Base-by-base conservation (phyloP, 208 protist genomes). In the Sergeia podlipaevii region DNA sequence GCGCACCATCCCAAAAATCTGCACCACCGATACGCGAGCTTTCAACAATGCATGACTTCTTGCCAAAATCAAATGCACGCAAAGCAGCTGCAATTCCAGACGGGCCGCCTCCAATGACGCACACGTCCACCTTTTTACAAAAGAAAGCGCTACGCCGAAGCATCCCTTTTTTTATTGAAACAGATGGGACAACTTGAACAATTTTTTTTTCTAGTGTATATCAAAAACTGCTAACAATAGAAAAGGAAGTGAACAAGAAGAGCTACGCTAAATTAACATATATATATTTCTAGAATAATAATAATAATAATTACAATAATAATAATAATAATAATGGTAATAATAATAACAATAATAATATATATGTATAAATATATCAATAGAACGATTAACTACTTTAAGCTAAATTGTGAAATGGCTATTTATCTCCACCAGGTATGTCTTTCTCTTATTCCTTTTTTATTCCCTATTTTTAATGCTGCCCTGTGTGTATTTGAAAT, bases 1-100 rank as follows among this genome's bases (percentile, higher is more conserved):
- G 54, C 6, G 90, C 82, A 2, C 90, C 90, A 60, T 96, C 88
- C 85, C 87, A 94, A 60, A 96, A 74, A 59, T 92, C 87, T 2
- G 85, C 87, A 24, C 90, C 90, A 17, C 90, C 90, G 39, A 96
- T 85, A 13, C 77, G 58, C 15, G 60, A 54, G 7, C 64, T 48
- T 62, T 96, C 86, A 33, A 96, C 62, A 28, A 96, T 79, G 66
- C 85, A 93, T 1, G 79, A 77, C 23, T 57, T 91, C 55, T 85
- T 87, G 11, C 70, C 73, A 28, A 85, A 81, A 36, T 96, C 90
- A 36, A 70, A 65, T 1, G 87, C 89, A 28, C 84, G 74, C 10
- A 93, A 34, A 2, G 87, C 90, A 3, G 84, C 73, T 0, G 90
- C 87, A 20, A 93, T 80, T 27, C 90, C 90, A 15, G 82, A 77